Evolutionary conservation across 192 early-diverging fungal genomes (phyloP), one percentile per base, ranked within the genome.

Genomic region (Backusella circina): DNA sequence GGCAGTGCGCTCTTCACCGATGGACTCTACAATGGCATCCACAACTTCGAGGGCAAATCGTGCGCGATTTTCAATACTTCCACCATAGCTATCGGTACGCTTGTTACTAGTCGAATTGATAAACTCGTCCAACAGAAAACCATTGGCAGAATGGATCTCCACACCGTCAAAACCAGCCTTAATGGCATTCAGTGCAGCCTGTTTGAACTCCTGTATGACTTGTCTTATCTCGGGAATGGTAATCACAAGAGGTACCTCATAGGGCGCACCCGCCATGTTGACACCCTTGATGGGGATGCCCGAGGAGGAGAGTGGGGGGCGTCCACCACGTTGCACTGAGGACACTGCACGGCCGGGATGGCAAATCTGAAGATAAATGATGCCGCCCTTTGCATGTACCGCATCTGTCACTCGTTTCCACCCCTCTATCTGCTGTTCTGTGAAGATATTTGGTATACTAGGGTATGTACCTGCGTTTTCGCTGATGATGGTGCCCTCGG

Each of bases 61-160:
- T 47, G 75, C 26, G n/a, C 80, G 75, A 26, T 80, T 80, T 23
- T 75, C 70, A 26, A 72, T 76, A 18, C 37, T 38, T 4, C 80
- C 75, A n/a, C 75, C 75, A 72, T 77, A 81, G 2, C 50, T 21
- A 47, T 81, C 80, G 3, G 92, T 96, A 73, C 96, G 91, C 21
- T 88, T 72, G 84, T 99, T 98, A 66, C 90, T 86, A 18, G 91
- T 66, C 2, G 92, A 88, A 23, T 89, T 91, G 23, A 96, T 72
- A 77, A 97, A 96, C 79, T 92, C 84, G 81, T 93, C 85, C 66
- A 94, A 75, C 38, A 99, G 82, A 80, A 96, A 99, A 8, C 97
- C 97, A 80, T 99, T 93, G 0, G 97, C 96, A 64, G 82, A 88
- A 70, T 98, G 96, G 26, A 99, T 84, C 80, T 98, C 97, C 26